A percentile compares a stretch with the other conserved stretches of the same genome.
These are phyloP conservation scores for Parathielavia hyrcaniae DNA, from an alignment of 495 filamentous ascomycete genomes.

Conservation along the genomic window DNA sequence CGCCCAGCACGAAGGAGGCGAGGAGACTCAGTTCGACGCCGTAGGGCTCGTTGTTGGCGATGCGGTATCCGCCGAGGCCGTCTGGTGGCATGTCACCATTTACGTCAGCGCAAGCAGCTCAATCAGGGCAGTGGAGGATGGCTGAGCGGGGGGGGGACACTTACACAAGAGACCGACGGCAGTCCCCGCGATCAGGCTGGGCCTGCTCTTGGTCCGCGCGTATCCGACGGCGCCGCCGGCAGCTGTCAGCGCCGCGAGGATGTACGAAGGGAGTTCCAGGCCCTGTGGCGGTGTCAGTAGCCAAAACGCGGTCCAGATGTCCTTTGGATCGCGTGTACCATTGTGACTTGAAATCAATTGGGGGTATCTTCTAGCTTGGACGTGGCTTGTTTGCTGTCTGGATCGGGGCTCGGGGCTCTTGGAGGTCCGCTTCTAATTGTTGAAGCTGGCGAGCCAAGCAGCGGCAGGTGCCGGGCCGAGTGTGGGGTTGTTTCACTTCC, in stretches of 20 bases:
- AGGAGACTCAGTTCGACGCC: slow-evolving; percentile 71
- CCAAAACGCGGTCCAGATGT: not conserved
- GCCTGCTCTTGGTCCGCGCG: slow-evolving; percentile 69
- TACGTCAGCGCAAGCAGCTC: not conserved
- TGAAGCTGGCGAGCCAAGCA: not conserved
- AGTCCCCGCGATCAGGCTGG: slow-evolving; percentile 75
- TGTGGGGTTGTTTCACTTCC: not conserved
- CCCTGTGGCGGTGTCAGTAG: slow-evolving; percentile 19
- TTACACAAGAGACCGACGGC: slow-evolving; percentile 63
- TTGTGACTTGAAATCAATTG: slow-evolving; percentile 8
- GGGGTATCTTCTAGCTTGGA: not conserved
- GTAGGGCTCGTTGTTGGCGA: slow-evolving; percentile 58
- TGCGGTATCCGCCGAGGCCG: slow-evolving; percentile 62
- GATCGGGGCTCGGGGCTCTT: slow-evolving; percentile 4
- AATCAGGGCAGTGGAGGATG: not conserved
- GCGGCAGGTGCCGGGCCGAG: not conserved
- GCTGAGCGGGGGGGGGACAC: slow-evolving; percentile 3
- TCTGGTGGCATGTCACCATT: slow-evolving; percentile 32
- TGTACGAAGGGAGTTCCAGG: slow-evolving; percentile 50
- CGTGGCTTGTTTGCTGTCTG: slow-evolving; percentile 1
- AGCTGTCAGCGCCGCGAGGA: slow-evolving; percentile 77
- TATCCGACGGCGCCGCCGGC: slow-evolving; percentile 83
- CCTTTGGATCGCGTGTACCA: slow-evolving; percentile 7
- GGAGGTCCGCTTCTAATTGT: slow-evolving; percentile 6
- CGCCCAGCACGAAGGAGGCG: slow-evolving; percentile 74